Percentiles rank a stretch among this genome's conserved stretches.
These are phyloP conservation scores for Pyricularia pennisetigena DNA, from an alignment of 2,329 filamentous ascomycete genomes.

Conservation along the genomic window DNA sequence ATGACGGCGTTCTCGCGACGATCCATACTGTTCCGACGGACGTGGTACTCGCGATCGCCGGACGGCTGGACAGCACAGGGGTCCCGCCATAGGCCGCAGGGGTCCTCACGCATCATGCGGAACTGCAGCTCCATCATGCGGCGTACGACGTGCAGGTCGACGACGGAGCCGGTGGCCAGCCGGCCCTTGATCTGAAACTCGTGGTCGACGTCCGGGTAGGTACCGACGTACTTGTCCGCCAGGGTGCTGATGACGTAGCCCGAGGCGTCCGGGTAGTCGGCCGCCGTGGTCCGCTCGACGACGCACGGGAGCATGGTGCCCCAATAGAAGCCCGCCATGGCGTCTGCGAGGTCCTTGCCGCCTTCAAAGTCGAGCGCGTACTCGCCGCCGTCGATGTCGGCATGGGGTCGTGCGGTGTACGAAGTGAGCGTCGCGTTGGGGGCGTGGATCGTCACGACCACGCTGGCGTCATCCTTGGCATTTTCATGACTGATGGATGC, in stretches of 20 bases:
- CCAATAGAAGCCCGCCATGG: conserved; percentile 9
- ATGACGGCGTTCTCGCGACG: conserved; percentile 8
- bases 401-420: conserved; percentile 7
- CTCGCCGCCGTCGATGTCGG: conserved; percentile 7
- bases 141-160: conserved; percentile 8
- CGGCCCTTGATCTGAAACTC: conserved; percentile 10
- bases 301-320: conserved; percentile 9
- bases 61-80: conserved; percentile 9
- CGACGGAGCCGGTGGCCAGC: conserved; percentile 4
- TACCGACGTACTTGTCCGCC: conserved; percentile 9
- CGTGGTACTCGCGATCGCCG: conserved; percentile 9
- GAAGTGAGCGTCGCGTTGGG: not conserved
- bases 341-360: conserved; percentile 6
- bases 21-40: conserved; percentile 8
- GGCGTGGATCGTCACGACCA: not conserved
- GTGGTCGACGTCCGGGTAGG: conserved; percentile 10
- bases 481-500: not conserved
- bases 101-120: conserved; percentile 9
- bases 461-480: not conserved
- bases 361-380: conserved; percentile 7
- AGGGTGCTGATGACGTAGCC: conserved; percentile 9
- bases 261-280: conserved; percentile 6
- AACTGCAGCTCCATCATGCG: conserved; percentile 10
- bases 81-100: conserved; percentile 7
- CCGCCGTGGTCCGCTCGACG: conserved; percentile 7